phyloP scores from a whole-genome alignment of 495 filamentous ascomycete genomes.

The Echria macrotheca region DNA sequence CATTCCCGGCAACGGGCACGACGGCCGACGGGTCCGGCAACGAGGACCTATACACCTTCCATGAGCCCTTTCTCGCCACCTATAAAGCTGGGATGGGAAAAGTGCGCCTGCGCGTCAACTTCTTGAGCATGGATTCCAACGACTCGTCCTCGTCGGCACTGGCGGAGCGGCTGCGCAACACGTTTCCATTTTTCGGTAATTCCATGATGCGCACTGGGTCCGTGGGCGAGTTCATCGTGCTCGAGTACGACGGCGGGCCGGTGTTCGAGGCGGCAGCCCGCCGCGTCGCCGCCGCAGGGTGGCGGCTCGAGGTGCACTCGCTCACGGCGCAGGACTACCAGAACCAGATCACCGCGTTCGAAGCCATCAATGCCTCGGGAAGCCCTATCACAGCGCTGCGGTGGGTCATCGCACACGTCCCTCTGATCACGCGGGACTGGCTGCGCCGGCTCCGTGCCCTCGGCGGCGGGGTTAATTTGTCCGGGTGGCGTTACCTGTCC shows the following conservation, averaged over 20 bases:
- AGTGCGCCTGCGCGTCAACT: slow-evolving; percentile 25
- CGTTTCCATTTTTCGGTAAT: slow-evolving; percentile 26
- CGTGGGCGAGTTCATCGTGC: slow-evolving; percentile 23
- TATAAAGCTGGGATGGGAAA: slow-evolving; percentile 11
- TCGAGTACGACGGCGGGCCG: slow-evolving; percentile 19
- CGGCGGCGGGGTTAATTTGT: slow-evolving; percentile 26
- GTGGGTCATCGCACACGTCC: slow-evolving; percentile 28
- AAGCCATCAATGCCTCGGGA: slow-evolving; percentile 10
- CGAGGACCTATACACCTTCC: slow-evolving; percentile 22
- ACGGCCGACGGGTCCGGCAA: slow-evolving; percentile 19
- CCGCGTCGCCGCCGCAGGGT: slow-evolving; percentile 19
- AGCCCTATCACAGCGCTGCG: slow-evolving; percentile 13
- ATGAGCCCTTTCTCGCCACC: slow-evolving; percentile 21
- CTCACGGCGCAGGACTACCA: slow-evolving; percentile 14
- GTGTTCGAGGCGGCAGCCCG: slow-evolving; percentile 17
- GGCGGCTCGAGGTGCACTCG: slow-evolving; percentile 28
- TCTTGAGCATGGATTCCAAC: slow-evolving; percentile 19
- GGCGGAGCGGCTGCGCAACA: slow-evolving; percentile 21
- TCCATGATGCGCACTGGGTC: slow-evolving; percentile 25
- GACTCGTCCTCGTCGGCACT: slow-evolving; percentile 5
- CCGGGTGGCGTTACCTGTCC: slow-evolving; percentile 22
- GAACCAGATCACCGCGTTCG: slow-evolving; percentile 19
- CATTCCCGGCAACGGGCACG: slow-evolving; percentile 17
- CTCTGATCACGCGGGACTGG: slow-evolving; percentile 21
- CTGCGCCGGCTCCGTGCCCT: slow-evolving; percentile 18